Conservation (phyloP, 2,329 filamentous ascomycete genomes). For the Byssothecium circinans region DNA sequence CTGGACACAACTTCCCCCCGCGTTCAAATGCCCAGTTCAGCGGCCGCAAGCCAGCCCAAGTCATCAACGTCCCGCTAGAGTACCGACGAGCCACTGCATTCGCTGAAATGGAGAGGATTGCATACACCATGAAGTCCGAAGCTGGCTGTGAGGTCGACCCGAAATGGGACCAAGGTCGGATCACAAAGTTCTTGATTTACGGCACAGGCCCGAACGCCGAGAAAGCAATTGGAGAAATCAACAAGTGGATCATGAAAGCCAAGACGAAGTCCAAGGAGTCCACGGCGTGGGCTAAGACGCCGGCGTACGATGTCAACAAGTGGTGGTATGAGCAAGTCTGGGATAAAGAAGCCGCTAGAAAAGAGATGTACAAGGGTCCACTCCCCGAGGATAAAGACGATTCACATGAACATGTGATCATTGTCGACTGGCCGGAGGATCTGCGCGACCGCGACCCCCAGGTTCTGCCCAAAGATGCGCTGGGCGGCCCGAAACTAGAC, state of each 20-base stretch:
- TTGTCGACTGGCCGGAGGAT: conserved; percentile 28
- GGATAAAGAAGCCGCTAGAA: conserved; percentile 17
- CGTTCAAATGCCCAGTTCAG: background rate
- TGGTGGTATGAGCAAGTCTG: conserved; percentile 29
- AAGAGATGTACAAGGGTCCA: conserved; percentile 23
- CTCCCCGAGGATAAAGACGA: conserved; percentile 7
- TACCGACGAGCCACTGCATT: background rate
- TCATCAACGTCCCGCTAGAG: conserved; percentile 4
- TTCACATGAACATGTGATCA: conserved; percentile 10
- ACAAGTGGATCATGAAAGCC: conserved; percentile 32
- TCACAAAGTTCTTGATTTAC: conserved; percentile 28
- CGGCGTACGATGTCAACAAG: conserved; percentile 23
- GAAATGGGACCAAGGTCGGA: conserved; percentile 7
- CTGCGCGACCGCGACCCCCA: conserved; percentile 7
- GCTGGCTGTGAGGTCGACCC: conserved; percentile 24
- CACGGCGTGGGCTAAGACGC: conserved; percentile 30
- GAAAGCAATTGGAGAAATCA: conserved; percentile 20
- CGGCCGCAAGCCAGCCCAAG: conserved; percentile 1
- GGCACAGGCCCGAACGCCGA: conserved; percentile 22
- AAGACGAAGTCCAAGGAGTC: conserved; percentile 22
- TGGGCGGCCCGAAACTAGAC: conserved; percentile 34
- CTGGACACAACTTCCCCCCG: background rate
- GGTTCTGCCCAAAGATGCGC: conserved; percentile 25
- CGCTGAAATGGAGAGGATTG: background rate
- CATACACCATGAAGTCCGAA: conserved; percentile 14